Base-by-base conservation (phyloP, 2,329 filamentous ascomycete genomes). In the Colletotrichum destructivum region DNA sequence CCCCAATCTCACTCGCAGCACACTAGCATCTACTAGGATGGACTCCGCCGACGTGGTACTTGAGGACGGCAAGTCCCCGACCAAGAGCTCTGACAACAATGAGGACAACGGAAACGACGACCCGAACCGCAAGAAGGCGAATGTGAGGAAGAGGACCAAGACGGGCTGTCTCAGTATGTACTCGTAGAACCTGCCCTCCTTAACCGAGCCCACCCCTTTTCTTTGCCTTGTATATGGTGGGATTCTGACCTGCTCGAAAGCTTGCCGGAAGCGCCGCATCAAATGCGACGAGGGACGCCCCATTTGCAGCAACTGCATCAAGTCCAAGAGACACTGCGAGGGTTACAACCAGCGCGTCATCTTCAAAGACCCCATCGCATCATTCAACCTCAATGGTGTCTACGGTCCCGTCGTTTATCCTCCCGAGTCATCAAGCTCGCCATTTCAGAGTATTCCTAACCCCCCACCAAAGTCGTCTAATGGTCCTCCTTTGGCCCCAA, bases 241-340 rank as follows among this genome's bases (percentile, higher is more conserved):
- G 63, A 52, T 35, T 66, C 71, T 63, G n/a, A 65, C 71, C 44
- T 66, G 66, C 49, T 26, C 59, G 72, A 56, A 79, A 95, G 93
- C 96, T 69, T 99, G 96, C 83, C 93, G 96, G 74, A 96, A 94
- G 83, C 92, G 96, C 64, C 93, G 96, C 74, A 98, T 99, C 82
- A 99, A 98, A 83, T 99, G 96, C 81, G 96, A 96, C 73, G 96
- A 98, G 81, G 94, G 94, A 77, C 89, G 92, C 61, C 94, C 94
- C 35, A 92, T 88, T 38, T 96, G 94, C 82, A 91, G 88, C 78
- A 97, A 97, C 78, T 97, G 94, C 82, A 90, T 93, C 83, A 96
- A 96, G 79, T 96, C 93, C 21, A 96, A 95, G 81, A 89, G 94
- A 16, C 87, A 91, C 75, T 97, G 94, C 80, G 93, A 96, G 81